Conservation (phyloP, 192 early-diverging fungal genomes). For the Glomus cerebriforme region DNA sequence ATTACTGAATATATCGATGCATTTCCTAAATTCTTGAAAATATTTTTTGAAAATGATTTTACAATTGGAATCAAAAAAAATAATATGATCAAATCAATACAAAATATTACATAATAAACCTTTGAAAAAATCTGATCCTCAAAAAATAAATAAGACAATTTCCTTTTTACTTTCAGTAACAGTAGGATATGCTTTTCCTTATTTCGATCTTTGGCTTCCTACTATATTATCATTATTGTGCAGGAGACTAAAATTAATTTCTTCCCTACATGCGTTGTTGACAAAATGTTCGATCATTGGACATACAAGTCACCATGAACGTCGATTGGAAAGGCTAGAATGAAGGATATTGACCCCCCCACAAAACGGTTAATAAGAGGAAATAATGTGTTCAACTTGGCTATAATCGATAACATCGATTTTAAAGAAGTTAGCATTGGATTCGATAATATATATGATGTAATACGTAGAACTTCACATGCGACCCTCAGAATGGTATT, state of each 20-base stretch:
- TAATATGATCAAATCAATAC: background rate
- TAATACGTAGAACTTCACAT: background rate
- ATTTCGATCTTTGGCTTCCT: no score
- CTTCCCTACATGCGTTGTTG: background rate
- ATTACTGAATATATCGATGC: background rate
- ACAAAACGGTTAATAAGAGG: background rate
- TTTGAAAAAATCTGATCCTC: background rate
- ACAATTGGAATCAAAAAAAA: background rate
- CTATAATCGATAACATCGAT: conserved; percentile 2
- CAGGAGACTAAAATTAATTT: background rate
- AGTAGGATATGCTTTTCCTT: no score
- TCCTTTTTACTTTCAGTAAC: background rate
- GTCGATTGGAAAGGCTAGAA: background rate
- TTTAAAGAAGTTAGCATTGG: conserved; percentile 1
- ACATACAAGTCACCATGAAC: background rate
- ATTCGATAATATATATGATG: conserved; percentile 9
- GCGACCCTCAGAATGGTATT: background rate
- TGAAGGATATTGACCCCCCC: background rate
- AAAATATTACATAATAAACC: background rate
- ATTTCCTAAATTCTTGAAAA: background rate
- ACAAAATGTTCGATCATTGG: background rate
- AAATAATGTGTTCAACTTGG: background rate
- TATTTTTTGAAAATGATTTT: background rate
- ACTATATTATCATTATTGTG: background rate
- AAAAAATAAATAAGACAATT: background rate